Base-by-base conservation (phyloP, 331 rosid species). In the Ulmus americana region DNA sequence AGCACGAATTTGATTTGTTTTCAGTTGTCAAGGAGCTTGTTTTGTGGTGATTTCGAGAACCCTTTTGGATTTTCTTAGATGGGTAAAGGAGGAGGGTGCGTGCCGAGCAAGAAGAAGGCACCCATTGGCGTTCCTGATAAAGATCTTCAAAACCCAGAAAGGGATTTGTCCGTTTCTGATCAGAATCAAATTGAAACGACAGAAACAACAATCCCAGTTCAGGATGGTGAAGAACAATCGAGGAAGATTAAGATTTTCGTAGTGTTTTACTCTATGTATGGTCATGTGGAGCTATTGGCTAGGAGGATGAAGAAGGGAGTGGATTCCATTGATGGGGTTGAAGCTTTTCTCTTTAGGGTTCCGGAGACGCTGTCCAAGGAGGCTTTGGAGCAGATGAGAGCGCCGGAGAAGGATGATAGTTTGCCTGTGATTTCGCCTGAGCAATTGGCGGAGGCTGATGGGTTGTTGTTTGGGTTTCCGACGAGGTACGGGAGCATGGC, bases 81-180 rank as follows among this genome's bases (percentile, higher is more conserved):
- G 97, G 95, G 97, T 39, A 87, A 83, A 81, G 95, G 95, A 44
- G 74, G 90, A 7, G 97, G 97, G 12, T 90, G 97, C 61, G 41
- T 85, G 22, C 94, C 89, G 11, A 90, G 95, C 84, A 87, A 85
- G 90, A 81, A 72, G 47, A 79, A 66, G 48, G 41, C 67, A 47
- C 71, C 90, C 1, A 39, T 16, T 1, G 49, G 61, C 45, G 72
- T 61, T 67, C 14, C 77, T 45, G 77, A 67, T 20, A 59, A 55
- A 46, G 57, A 65, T 78, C 72, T 59, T 69, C 77, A 71, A 4
- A 70, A 61, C 43, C 64, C 69, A 64, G 80, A 74, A 65, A 77
- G 59, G 57, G 59, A 48, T n/a, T 70, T 35, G 45, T 76, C 65
- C 3, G 51, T 59, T 52, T 75, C 75, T 62, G 78, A 60, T 44